Evolutionary conservation across 2,329 filamentous ascomycete species (phyloP), one percentile per base, ranked within the genome.

Genomic region (Penicillium italicum): DNA sequence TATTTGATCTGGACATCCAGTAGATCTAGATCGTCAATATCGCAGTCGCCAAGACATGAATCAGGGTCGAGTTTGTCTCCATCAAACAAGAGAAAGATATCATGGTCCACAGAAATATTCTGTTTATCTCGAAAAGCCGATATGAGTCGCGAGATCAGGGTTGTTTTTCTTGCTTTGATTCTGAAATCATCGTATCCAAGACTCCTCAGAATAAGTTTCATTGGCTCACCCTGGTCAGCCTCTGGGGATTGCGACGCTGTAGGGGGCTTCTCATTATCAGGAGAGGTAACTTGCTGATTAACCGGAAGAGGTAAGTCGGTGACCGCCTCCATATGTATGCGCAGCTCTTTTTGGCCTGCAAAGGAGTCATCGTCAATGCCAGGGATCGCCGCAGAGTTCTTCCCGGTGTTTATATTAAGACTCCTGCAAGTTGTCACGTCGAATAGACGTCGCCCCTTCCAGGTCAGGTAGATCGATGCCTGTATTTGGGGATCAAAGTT

Each of bases 291-390:
- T 31, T 56, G 50, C 30, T 63, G 55, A 37, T 64, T 54, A 50
- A 75, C 55, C 72, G 72, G 42, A 84, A 87, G 1, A 82, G 72
- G 48, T 11, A 88, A 84, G 8, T 84, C 78, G 0, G 89, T 93
- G 82, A 89, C 90, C 7, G 88, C 89, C 70, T 92, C 86, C 60
- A 96, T 80, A 62, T 88, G 82, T n/a, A 96, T 81, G 50, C 82
- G 81, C 8, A 79, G 74, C 12, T 79, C 78, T 24, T 81, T 79
- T 26, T 82, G 80, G 3, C 78, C 72, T 50, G 69, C 62, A 1
- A 26, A 42, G 16, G 81, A 80, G 22, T 79, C 77, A 5, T 80
- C 72, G 22, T 67, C 64, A 63, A 50, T 69, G 68, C 38, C 71
- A 53, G 73, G 63, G 18, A 16, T 76, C 5, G 44, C 30, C 12